A percentile compares a stretch with the other conserved stretches of the same genome.
Evolutionary conservation across 1,284 basidiomycete species (phyloP).

Genomic region (Ceratobasidium sp.): DNA sequence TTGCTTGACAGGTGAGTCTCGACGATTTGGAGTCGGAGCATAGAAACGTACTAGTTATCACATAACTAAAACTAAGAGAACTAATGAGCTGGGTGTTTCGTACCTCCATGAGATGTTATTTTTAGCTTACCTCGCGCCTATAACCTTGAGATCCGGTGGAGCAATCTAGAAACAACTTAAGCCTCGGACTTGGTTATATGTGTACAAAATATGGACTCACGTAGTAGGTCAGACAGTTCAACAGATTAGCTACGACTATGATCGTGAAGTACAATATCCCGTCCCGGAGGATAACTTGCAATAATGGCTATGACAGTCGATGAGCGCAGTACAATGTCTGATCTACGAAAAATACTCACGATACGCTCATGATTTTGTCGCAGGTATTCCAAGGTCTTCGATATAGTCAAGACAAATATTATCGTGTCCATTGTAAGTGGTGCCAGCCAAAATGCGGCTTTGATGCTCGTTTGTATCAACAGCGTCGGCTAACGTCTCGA

Average conservation of each 20-base stretch:
- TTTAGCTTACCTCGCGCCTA: conserved; percentile 36
- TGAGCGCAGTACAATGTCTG: background rate
- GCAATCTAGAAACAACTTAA: conserved; percentile 19
- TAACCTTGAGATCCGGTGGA: conserved; percentile 20
- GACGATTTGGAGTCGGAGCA: too few species aligned
- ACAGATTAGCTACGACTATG: conserved; percentile 32
- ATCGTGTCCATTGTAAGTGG: conserved; percentile 34
- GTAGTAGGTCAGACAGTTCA: conserved; percentile 32
- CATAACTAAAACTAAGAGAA: too few species aligned
- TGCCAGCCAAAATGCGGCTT: conserved; percentile 40
- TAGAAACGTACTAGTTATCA: background rate
- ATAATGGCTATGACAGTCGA: background rate
- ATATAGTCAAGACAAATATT: conserved; percentile 24
- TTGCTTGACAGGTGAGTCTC: background rate
- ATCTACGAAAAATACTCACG: conserved; percentile 8
- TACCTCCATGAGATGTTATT: too few species aligned
- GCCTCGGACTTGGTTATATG: background rate
- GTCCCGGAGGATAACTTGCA: conserved; percentile 33
- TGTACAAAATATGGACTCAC: background rate
- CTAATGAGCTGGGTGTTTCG: too few species aligned
- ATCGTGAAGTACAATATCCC: conserved; percentile 35
- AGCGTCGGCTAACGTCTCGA: too few species aligned
- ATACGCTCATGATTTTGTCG: conserved; percentile 5
- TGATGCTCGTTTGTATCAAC: too few species aligned
- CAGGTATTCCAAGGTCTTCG: conserved; percentile 21